phyloP scores from a whole-genome alignment of 345 rosid genomes.

The Corchorus capsularis region DNA sequence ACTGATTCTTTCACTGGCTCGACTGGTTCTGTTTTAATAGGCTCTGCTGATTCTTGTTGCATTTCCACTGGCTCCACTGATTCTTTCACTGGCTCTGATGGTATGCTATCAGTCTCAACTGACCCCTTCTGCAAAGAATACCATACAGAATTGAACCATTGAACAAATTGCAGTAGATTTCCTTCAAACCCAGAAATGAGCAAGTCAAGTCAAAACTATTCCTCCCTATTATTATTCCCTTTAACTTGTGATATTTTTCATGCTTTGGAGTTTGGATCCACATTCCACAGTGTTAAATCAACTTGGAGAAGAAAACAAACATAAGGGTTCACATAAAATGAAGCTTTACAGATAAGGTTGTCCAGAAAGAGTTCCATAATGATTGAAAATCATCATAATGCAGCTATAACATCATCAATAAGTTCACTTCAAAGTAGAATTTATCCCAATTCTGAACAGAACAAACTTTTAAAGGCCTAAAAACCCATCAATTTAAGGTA shows the following conservation, averaged over 20 bases:
- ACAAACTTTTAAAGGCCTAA: too few relatives aligned
- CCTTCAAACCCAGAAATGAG: not conserved
- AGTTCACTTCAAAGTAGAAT: too few relatives aligned
- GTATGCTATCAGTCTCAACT: conserved; percentile 7
- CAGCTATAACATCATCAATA: not conserved
- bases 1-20: not conserved
- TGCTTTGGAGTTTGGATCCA: not conserved
- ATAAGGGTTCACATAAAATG: not conserved
- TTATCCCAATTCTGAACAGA: not conserved
- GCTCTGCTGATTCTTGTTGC: not conserved
- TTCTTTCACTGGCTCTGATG: not conserved
- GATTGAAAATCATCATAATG: not conserved
- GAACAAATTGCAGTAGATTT: not conserved
- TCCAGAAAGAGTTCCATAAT: conserved; percentile 1
- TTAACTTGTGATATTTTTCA: too few relatives aligned
- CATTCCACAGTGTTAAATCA: too few relatives aligned
- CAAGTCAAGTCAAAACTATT: too few relatives aligned
- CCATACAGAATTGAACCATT: not conserved
- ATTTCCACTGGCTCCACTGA: not conserved
- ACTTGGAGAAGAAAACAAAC: not conserved
- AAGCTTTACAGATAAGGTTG: not conserved
- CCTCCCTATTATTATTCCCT: not conserved
- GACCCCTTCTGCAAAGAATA: not conserved
- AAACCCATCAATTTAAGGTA: too few relatives aligned
- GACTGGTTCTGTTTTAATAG: not conserved